Evolutionary conservation across 192 early-diverging fungal species (phyloP), one percentile per base, ranked within the genome.

Genomic region (Thamnidium elegans): DNA sequence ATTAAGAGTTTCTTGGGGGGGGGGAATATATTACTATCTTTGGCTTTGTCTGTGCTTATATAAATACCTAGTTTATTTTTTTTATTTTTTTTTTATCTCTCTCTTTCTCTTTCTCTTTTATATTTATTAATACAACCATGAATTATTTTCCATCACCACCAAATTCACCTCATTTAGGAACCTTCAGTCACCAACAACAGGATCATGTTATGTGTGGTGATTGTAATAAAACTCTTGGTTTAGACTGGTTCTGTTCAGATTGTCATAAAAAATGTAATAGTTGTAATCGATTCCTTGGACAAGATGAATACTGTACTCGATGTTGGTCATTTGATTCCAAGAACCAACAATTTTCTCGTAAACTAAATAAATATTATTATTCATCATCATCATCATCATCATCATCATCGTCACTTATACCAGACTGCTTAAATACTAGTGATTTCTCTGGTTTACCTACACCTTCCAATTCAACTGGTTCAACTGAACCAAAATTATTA

Each of bases 221-320:
- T 2, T 73, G 71, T 46, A 61, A 73, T 52, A 68, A 63, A 43
- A 62, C 50, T 1, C 59, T 73, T 8, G 50, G 48, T 15, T 63
- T 66, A 31, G 71, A 64, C 50, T 73, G 66, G 71, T 73, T 68
- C 39, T 73, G 71, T 45, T 73, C 71, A 32, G 47, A 42, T 31
- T 73, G 71, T 47, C 71, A 73, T 51, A 50, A 32, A 10, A 63
- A 65, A 48, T 73, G 71, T 59, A 46, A 45, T 46, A 68, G 56
- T 23, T 73, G 71, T 36, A 73, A 73, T 60, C 66, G 71, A 3
- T 73, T 68, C 26, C 44, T 73, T 26, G 34, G 62, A n/a, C 30
- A 50, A 23, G 62, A 67, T 30, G 71, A 73, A 23, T 55, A 68
- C 36, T 73, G 71, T 55, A 63, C 66, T 21, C 47, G 71, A 51